A percentile compares a stretch with the other conserved stretches of the same genome.
Evolutionary conservation across 2,329 filamentous ascomycete genomes (phyloP).

Genomic region (Stromatinia cepivora): DNA sequence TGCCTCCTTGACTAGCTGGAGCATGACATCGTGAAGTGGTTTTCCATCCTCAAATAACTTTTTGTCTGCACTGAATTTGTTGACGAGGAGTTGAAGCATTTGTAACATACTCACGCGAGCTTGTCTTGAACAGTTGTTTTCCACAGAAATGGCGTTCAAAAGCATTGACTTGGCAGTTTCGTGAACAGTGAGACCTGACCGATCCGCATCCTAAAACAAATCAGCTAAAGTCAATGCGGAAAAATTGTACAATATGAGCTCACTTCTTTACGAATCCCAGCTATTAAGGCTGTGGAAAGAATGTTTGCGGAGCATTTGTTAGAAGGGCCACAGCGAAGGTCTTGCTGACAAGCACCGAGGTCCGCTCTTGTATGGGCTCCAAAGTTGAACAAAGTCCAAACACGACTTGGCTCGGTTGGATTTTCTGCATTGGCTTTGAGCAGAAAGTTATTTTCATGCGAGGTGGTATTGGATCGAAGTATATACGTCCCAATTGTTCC

Average conservation of each 20-base stretch:
- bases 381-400: conserved; percentile 25
- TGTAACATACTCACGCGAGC: conserved; percentile 33
- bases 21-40: conserved; percentile 29
- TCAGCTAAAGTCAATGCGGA: conserved; percentile 23
- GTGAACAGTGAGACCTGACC: conserved; percentile 27
- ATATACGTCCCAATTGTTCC: conserved; percentile 31
- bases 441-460: conserved; percentile 28
- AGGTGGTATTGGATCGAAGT: conserved; percentile 29
- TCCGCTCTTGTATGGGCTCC: conserved; percentile 9
- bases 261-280: conserved; percentile 34
- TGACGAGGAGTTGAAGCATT: conserved; percentile 37
- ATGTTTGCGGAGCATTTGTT: conserved; percentile 23
- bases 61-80: conserved; percentile 37
- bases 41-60: conserved; percentile 16
- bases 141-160: conserved; percentile 27
- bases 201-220: conserved; percentile 21
- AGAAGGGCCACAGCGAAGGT: conserved; percentile 17
- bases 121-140: conserved; percentile 25
- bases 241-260: conserved; percentile 1
- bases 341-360: conserved; percentile 16
- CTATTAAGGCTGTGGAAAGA: conserved; percentile 27
- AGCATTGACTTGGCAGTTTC: conserved; percentile 35
- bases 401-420: conserved; percentile 15
- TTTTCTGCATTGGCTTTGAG: conserved; percentile 16
- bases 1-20: conserved; percentile 20